phyloP scores from a whole-genome alignment of 164 flowering plant species.

The Tetracentron sinense region DNA sequence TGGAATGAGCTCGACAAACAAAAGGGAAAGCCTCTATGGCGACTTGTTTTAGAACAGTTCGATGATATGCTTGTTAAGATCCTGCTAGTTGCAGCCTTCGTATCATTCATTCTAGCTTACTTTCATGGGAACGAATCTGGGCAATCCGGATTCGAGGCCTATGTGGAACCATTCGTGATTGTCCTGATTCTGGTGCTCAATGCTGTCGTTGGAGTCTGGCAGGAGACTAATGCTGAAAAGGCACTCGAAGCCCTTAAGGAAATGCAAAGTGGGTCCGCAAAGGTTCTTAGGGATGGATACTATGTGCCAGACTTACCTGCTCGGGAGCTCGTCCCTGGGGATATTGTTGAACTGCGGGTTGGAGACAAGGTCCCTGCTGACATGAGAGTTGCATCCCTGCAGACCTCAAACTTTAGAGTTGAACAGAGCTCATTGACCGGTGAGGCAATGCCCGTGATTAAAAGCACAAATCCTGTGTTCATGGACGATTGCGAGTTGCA shows the following conservation, averaged over 20 bases:
- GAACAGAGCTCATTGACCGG: slow-evolving; percentile 95
- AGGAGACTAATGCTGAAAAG: slow-evolving; percentile 84
- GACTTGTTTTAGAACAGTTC: slow-evolving; percentile 71
- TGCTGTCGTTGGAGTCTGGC: slow-evolving; percentile 94
- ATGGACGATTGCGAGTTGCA: slow-evolving; percentile 82
- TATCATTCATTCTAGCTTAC: slow-evolving; percentile 68
- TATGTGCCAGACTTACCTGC: slow-evolving; percentile 72
- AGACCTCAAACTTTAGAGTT: slow-evolving; percentile 70
- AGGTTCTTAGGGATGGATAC: slow-evolving; percentile 74
- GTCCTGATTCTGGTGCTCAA: slow-evolving; percentile 69
- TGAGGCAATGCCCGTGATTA: slow-evolving; percentile 82
- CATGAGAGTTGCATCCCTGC: slow-evolving; percentile 69
- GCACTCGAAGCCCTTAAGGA: slow-evolving; percentile 90
- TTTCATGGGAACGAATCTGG: slow-evolving; percentile 45
- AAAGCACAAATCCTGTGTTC: slow-evolving; percentile 44
- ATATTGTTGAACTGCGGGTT: slow-evolving; percentile 73
- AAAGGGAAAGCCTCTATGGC: slow-evolving; percentile 81
- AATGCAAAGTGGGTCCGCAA: slow-evolving; percentile 76
- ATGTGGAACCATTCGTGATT: slow-evolving; percentile 84
- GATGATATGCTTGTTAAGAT: slow-evolving; percentile 86
- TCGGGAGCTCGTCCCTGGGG: slow-evolving; percentile 84
- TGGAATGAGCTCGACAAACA: slow-evolving; percentile 81
- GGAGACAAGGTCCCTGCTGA: slow-evolving; percentile 94
- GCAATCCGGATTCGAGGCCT: slow-evolving; percentile 58
- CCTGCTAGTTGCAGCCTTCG: slow-evolving; percentile 70